phyloP scores from a whole-genome alignment of 75 land plant species.

The Sequoiadendron giganteum region DNA sequence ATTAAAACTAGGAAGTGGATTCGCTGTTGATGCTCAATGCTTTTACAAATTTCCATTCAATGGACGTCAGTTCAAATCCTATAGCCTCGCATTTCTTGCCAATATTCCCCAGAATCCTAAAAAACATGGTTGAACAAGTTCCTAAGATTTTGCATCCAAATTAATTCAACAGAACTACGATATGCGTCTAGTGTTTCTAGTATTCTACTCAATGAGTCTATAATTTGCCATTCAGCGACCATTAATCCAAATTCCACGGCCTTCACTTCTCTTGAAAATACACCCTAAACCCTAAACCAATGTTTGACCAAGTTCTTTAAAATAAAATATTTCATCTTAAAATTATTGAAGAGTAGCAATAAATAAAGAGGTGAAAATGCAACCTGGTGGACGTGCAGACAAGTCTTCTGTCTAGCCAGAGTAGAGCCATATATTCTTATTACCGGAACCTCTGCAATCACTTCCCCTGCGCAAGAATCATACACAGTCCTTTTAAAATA shows the following conservation, averaged over 20 bases:
- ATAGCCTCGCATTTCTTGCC: not conserved
- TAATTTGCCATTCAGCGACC: not conserved
- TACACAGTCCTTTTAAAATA: not conserved
- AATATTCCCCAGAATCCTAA: not conserved
- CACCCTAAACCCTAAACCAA: not conserved
- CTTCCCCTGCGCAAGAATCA: conserved; percentile 46
- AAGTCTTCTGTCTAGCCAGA: conserved; percentile 89
- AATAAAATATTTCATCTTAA: not conserved
- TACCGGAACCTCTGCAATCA: conserved; percentile 88
- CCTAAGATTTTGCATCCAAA: not conserved
- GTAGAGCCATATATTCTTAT: conserved; percentile 92
- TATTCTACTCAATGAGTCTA: not conserved
- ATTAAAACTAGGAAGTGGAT: not conserved
- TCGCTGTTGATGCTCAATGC: not conserved
- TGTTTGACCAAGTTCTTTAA: not conserved
- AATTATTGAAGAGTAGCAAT: not conserved
- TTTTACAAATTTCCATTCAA: not conserved
- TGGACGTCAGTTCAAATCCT: not conserved
- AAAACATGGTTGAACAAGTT: not conserved
- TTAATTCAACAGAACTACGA: not conserved
- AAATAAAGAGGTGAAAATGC: not conserved
- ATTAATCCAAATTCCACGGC: not conserved
- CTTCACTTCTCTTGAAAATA: not conserved
- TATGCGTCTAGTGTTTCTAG: not conserved
- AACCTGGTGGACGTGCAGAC: conserved; percentile 93